A percentile compares a stretch with the other conserved stretches of the same genome.
These are phyloP conservation scores for Dothideomycetidae sp. DNA, from an alignment of 2,329 filamentous ascomycete genomes.

Conservation along the genomic window DNA sequence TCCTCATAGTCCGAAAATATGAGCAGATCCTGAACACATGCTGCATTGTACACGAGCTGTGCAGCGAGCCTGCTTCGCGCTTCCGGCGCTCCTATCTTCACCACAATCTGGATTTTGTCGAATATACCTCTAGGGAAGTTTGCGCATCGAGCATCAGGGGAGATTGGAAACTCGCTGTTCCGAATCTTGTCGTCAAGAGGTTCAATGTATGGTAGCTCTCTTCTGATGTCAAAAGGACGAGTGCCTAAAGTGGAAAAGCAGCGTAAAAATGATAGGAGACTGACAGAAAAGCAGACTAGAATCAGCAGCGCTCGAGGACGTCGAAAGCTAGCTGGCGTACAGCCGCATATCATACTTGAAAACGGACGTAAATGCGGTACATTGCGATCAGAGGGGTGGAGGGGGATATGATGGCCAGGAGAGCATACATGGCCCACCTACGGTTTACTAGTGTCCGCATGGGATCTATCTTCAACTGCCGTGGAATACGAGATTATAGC, in stretches of 20 bases:
- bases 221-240: not conserved
- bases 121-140: not conserved
- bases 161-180: not conserved
- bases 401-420: too few species aligned
- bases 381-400: too few species aligned
- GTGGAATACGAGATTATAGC: too few species aligned
- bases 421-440: too few species aligned
- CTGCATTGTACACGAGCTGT: conserved; percentile 40
- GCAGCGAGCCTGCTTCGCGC: conserved; percentile 39
- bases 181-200: not conserved
- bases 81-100: conserved; percentile 46
- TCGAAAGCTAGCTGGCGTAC: not conserved
- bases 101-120: conserved; percentile 26
- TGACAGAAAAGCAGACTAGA: not conserved
- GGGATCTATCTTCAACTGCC: too few species aligned
- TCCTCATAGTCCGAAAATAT: conserved; percentile 46
- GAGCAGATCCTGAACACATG: conserved; percentile 40
- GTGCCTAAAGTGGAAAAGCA: not conserved
- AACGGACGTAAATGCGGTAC: too few species aligned
- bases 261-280: not conserved
- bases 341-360: too few species aligned
- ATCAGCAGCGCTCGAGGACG: not conserved
- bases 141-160: not conserved
- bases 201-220: not conserved
- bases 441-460: too few species aligned